Percentiles rank a stretch among this genome's conserved stretches.
These are phyloP conservation scores for Aciculosporium take DNA, from an alignment of 2,329 filamentous ascomycete genomes.

Conservation along the genomic window DNA sequence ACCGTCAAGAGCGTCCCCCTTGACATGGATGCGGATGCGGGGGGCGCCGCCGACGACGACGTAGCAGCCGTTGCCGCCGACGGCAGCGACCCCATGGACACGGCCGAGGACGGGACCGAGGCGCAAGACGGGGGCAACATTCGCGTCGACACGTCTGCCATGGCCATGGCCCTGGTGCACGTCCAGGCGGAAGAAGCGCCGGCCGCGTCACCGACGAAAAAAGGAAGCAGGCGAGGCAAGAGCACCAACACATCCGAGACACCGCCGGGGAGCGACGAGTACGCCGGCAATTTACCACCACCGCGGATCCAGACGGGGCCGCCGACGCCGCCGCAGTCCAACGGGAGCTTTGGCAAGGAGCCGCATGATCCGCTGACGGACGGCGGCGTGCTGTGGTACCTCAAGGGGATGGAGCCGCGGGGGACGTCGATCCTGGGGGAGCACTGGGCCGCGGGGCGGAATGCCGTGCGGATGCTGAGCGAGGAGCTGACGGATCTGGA, in stretches of 20 bases:
- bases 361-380: slow-evolving; percentile 42
- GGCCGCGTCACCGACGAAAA: slow-evolving; percentile 11
- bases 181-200: slow-evolving; percentile 7
- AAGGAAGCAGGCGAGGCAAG: slow-evolving; percentile 13
- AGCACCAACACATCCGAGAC: slow-evolving; percentile 22
- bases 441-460: slow-evolving; percentile 46
- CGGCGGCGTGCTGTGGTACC: slow-evolving; percentile 80
- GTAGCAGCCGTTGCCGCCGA: slow-evolving; percentile 10
- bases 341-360: slow-evolving; percentile 38
- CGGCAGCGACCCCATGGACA: slow-evolving; percentile 20
- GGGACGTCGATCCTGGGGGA: slow-evolving; percentile 72
- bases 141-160: slow-evolving; percentile 30
- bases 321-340: slow-evolving; percentile 54
- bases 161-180: slow-evolving; percentile 16
- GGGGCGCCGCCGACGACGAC: slow-evolving; percentile 4
- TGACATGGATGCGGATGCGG: slow-evolving; percentile 14
- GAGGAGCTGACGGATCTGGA: slow-evolving; percentile 87
- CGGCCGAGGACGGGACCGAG: slow-evolving; percentile 21
- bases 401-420: slow-evolving; percentile 61
- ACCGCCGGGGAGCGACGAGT: slow-evolving; percentile 35
- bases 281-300: slow-evolving; percentile 19
- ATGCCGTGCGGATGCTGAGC: slow-evolving; percentile 54
- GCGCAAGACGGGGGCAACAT: slow-evolving; percentile 26
- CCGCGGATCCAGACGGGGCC: slow-evolving; percentile 26
- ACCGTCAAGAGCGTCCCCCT: slow-evolving; percentile 24